These are phyloP conservation scores for Lactarius evosmus DNA, from an alignment of 768 basidiomycete genomes.

Conservation along the genomic window DNA sequence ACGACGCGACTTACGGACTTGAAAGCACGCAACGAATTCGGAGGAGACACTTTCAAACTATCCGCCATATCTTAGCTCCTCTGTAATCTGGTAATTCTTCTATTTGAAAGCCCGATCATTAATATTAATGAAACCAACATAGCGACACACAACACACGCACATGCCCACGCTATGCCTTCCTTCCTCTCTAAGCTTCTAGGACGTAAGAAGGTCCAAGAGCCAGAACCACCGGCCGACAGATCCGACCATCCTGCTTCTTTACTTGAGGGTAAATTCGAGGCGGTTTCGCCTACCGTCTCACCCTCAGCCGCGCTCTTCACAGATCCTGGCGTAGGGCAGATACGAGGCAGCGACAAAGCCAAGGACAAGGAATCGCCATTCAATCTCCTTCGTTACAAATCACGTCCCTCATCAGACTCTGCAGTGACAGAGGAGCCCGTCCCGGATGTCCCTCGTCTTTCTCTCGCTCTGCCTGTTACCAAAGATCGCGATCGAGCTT, in stretches of 20 bases:
- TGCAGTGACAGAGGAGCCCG: conserved; percentile 36
- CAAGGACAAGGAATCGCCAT: conserved; percentile 41
- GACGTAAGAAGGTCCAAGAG: conserved; percentile 65
- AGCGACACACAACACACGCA: conserved; percentile 5
- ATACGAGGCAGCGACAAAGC: conserved; percentile 38
- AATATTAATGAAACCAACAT: conserved; percentile 18
- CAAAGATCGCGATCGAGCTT: conserved; percentile 46
- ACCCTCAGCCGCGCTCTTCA: conserved; percentile 35
- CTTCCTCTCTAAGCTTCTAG: conserved; percentile 75
- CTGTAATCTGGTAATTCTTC: neutral
- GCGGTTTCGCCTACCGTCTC: conserved; percentile 51
- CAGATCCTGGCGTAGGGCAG: conserved; percentile 32
- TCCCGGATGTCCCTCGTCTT: conserved; percentile 47
- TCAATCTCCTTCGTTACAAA: conserved; percentile 51
- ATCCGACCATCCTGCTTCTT: conserved; percentile 40
- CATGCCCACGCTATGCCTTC: conserved; percentile 46
- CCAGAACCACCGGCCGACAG: conserved; percentile 41
- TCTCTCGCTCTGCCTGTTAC: conserved; percentile 59
- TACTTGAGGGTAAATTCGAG: conserved; percentile 76
- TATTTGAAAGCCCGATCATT: conserved; percentile 7
- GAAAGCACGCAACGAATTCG: neutral
- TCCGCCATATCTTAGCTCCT: neutral
- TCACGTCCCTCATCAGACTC: conserved; percentile 40
- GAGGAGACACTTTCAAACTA: neutral
- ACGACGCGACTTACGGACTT: conserved; percentile 5